These are phyloP conservation scores for Obelidium mucronatum DNA, from an alignment of 192 early-diverging fungal species.

Conservation along the genomic window DNA sequence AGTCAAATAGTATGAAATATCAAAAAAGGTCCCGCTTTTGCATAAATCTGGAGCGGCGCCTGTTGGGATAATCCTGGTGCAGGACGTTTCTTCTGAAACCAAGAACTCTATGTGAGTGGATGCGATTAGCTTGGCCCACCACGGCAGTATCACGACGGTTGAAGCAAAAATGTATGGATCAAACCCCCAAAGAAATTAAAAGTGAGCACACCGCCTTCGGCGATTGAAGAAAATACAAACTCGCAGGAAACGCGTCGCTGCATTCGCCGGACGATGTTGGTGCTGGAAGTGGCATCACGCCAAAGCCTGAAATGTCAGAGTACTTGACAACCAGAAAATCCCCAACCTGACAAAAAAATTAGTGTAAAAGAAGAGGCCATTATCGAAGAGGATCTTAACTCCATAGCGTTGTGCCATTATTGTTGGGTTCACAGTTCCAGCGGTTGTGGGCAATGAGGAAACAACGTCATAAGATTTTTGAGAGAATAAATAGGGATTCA, in stretches of 20 bases:
- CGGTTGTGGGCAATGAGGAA: background rate
- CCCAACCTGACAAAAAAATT: background rate
- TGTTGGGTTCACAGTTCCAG: constrained; percentile 26
- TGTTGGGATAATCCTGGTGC: constrained; percentile 7
- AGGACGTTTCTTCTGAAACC: background rate
- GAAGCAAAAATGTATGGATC: too few relatives aligned
- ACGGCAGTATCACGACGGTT: too few relatives aligned
- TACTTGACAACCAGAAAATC: constrained; percentile 11
- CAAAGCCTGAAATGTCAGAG: background rate
- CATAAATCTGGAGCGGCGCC: constrained; percentile 13
- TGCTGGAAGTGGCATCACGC: constrained; percentile 20
- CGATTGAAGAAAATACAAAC: constrained; percentile 30
- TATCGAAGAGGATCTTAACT: background rate
- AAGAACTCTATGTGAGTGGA: constrained; percentile 24
- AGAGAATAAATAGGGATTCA: constrained; percentile 16
- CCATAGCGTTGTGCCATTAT: background rate
- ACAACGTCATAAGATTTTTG: background rate
- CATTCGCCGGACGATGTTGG: constrained; percentile 19
- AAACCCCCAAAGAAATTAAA: too few relatives aligned
- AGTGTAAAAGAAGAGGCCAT: background rate
- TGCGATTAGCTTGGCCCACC: background rate
- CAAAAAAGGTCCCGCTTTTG: constrained; percentile 16
- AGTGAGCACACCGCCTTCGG: background rate
- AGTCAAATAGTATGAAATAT: constrained; percentile 29
- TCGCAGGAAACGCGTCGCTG: constrained; percentile 28